Conservation (phyloP, 768 basidiomycete genomes). For the Termitomyces sp. region DNA sequence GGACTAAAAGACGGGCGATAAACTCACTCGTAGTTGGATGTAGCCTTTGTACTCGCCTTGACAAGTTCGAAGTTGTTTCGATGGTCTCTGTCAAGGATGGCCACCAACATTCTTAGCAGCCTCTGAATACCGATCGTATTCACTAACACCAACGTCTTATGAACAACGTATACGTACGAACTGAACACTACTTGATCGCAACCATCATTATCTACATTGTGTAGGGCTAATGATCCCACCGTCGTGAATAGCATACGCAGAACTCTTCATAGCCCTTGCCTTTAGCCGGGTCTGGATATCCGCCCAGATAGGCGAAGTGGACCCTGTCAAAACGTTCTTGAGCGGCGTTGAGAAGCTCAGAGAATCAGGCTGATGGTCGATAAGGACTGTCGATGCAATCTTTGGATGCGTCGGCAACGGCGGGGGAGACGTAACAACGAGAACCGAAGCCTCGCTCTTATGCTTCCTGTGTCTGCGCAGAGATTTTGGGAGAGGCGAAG, state of each 20-base stretch:
- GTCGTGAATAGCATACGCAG: conserved; percentile 11
- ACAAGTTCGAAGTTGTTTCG: too few relatives aligned
- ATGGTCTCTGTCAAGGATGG: background rate
- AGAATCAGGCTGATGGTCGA: background rate
- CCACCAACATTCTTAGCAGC: background rate
- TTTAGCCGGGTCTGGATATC: conserved; percentile 10
- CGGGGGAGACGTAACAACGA: conserved; percentile 2
- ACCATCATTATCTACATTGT: background rate
- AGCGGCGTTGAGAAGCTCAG: conserved; percentile 5
- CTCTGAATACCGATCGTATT: background rate
- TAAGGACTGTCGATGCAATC: background rate
- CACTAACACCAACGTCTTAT: background rate
- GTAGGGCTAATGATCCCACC: conserved; percentile 14
- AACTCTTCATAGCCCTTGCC: conserved; percentile 14
- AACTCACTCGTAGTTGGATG: too few relatives aligned
- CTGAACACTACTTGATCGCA: background rate
- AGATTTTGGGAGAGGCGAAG: conserved; percentile 11
- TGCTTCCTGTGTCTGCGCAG: conserved; percentile 4
- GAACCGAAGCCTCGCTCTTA: conserved; percentile 1
- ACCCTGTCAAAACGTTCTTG: background rate
- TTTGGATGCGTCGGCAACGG: conserved; percentile 4
- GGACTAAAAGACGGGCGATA: too few relatives aligned
- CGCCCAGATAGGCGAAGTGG: background rate
- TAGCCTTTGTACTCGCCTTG: too few relatives aligned
- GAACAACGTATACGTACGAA: background rate